Evolutionary conservation across 2,329 filamentous ascomycete species (phyloP), one percentile per base, ranked within the genome.

Genomic region (Mariannaea elegans): DNA sequence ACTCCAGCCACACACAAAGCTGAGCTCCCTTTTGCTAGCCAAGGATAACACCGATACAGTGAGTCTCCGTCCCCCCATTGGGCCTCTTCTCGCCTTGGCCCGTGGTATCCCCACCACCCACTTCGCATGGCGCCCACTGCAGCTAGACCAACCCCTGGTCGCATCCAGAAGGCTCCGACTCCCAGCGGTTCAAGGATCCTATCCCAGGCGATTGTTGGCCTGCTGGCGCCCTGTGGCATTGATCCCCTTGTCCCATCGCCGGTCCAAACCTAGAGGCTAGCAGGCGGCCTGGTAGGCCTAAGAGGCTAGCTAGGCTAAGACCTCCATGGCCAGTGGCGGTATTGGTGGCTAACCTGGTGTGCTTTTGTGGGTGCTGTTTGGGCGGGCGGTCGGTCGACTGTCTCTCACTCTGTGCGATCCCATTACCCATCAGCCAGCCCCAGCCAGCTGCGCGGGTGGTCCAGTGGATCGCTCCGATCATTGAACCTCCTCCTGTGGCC

Each of bases 401-500:
- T 36, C 14, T 13, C 48, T 48, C 6, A 8, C 54, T 44, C 46
- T 51, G 46, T 41, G 48, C 48, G 41, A 52, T 46, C 54, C 55
- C 46, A 56, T 50, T 19, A 18, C 31, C 24, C 48, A 46, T 44
- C 42, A 41, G 34, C 42, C 56, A 49, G 24, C 41, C 38, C 56
- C 39, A 34, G 32, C 45, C 39, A 42, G 24, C 45, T 24, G 39
- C n/a, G 47, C 48, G 39, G 55, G 55, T 57, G 52, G 39, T 53
- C 53, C 57, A 60, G 67, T 69, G 67, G 67, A 69, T 64, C 67
- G 47, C 56, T 61, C 65, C 62, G 48, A 62, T 68, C 56, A 41
- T 60, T 67, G 62, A 70, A 69, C 65, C 68, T 69, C 64, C 58
- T 68, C 65, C 68, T 68, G 68, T 70, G 68, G 67, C 65, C 68